Percentiles rank a stretch among this genome's conserved stretches.
Conservation (phyloP, 1,284 basidiomycete genomes). For the Phellinidium pouzarii region DNA sequence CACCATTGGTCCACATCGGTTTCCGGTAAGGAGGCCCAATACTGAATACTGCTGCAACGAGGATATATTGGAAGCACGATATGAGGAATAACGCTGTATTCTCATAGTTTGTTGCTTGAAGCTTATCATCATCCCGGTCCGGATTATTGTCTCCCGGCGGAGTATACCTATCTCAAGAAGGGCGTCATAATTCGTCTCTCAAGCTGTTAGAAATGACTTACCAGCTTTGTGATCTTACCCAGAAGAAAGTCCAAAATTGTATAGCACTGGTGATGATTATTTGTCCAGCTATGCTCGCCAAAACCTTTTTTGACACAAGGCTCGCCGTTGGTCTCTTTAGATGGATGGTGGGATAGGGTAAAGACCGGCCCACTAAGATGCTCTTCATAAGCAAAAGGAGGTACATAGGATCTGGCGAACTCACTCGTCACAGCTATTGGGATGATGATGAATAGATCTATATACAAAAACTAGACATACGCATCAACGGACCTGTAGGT, state of each 20-base stretch:
- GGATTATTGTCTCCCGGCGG: slow-evolving; percentile 51
- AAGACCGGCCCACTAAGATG: slow-evolving; percentile 82
- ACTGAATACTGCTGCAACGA: slow-evolving; percentile 94
- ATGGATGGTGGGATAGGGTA: slow-evolving; percentile 82
- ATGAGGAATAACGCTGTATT: slow-evolving; percentile 91
- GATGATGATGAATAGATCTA: slow-evolving; percentile 96
- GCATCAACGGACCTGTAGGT: slow-evolving; percentile 11
- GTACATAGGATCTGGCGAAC: slow-evolving; percentile 25
- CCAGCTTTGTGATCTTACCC: slow-evolving; percentile 85
- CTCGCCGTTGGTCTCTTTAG: slow-evolving; percentile 94
- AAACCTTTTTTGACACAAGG: slow-evolving; percentile 92
- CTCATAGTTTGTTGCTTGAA: slow-evolving; percentile 90
- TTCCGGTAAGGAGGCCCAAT: slow-evolving; percentile 96
- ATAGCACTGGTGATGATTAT: slow-evolving; percentile 80
- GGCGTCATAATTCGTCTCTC: neutral
- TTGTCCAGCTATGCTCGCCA: slow-evolving; percentile 91
- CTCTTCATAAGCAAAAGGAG: slow-evolving; percentile 1
- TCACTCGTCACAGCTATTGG: slow-evolving; percentile 92
- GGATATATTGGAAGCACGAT: slow-evolving; percentile 97
- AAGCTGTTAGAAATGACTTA: slow-evolving; percentile 27
- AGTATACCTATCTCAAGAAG: slow-evolving; percentile 46
- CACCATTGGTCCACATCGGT: slow-evolving; percentile 93
- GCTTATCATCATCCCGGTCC: slow-evolving; percentile 58
- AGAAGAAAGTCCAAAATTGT: slow-evolving; percentile 87
- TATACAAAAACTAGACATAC: slow-evolving; percentile 78